Conservation (phyloP, 192 early-diverging fungal species). For the Coemansia sp. region DNA sequence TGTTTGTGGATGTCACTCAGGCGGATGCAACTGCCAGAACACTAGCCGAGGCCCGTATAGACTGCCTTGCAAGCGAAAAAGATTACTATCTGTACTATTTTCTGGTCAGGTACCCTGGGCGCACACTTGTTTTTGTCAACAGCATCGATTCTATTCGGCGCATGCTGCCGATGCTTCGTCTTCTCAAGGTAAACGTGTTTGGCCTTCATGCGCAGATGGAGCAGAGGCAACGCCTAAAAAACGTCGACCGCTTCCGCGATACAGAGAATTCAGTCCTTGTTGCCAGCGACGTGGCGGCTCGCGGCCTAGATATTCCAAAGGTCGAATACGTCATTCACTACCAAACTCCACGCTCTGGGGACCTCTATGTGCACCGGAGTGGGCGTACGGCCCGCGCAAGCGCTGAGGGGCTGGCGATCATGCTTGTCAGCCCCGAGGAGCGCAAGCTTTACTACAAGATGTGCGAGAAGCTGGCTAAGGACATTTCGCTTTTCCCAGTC, state of each 20-base stretch:
- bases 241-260: constrained; percentile 83
- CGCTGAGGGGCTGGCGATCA: constrained; percentile 76
- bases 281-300: constrained; percentile 94
- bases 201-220: constrained; percentile 96
- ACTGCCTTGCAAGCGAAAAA: constrained; percentile 83
- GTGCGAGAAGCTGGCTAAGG: constrained; percentile 75
- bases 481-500: constrained; percentile 76
- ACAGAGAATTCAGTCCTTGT: constrained; percentile 76
- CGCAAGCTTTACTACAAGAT: constrained; percentile 77
- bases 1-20: constrained; percentile 71
- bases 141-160: constrained; percentile 90
- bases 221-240: constrained; percentile 91
- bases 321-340: constrained; percentile 97
- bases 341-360: constrained; percentile 86
- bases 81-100: constrained; percentile 87
- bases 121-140: constrained; percentile 95
- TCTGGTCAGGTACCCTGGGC: constrained; percentile 78
- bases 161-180: constrained; percentile 77
- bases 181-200: constrained; percentile 71
- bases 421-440: constrained; percentile 86
- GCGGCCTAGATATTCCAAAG: constrained; percentile 89
- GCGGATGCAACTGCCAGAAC: constrained; percentile 66
- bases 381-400: constrained; percentile 92
- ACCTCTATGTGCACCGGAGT: constrained; percentile 94
- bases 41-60: constrained; percentile 80